Conservation (phyloP, 345 rosid genomes). For the Eucalyptus grandis region DNA sequence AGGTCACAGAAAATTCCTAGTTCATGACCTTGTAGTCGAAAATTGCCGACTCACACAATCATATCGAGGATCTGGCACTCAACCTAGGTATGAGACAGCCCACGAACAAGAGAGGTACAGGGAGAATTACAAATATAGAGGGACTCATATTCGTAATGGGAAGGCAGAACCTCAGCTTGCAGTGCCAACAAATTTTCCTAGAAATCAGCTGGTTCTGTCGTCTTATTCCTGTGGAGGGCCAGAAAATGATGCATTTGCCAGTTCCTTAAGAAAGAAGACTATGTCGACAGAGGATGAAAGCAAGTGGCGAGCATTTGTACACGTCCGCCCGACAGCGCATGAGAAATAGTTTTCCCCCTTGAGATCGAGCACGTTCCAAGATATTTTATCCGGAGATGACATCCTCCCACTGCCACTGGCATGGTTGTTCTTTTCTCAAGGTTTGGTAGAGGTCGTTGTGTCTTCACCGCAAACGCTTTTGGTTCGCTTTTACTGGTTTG, state of each 20-base stretch:
- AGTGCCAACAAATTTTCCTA: background rate
- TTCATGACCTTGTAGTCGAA: background rate
- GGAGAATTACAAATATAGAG: background rate
- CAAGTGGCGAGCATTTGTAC: slow-evolving; percentile 64
- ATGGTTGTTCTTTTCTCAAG: slow-evolving; percentile 34
- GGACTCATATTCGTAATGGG: background rate
- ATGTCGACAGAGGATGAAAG: slow-evolving; percentile 69
- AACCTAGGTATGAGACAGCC: background rate
- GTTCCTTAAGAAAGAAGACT: slow-evolving; percentile 50
- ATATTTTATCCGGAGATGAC: slow-evolving; percentile 62
- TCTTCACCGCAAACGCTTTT: slow-evolving; percentile 41
- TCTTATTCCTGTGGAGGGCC: background rate
- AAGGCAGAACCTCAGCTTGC: background rate
- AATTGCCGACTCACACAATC: background rate
- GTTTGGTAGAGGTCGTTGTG: slow-evolving; percentile 32
- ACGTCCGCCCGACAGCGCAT: slow-evolving; percentile 75
- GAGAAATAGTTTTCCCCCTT: slow-evolving; percentile 95
- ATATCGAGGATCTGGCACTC: background rate
- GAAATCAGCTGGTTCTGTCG: background rate
- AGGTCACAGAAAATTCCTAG: background rate
- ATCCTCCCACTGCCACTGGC: slow-evolving; percentile 28
- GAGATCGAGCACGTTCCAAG: slow-evolving; percentile 97
- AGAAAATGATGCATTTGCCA: slow-evolving; percentile 13
- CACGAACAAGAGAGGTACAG: background rate
- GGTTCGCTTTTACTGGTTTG: slow-evolving; percentile 49